Base-by-base conservation (phyloP, 345 rosid genomes). In the Hibiscus tridactylites region DNA sequence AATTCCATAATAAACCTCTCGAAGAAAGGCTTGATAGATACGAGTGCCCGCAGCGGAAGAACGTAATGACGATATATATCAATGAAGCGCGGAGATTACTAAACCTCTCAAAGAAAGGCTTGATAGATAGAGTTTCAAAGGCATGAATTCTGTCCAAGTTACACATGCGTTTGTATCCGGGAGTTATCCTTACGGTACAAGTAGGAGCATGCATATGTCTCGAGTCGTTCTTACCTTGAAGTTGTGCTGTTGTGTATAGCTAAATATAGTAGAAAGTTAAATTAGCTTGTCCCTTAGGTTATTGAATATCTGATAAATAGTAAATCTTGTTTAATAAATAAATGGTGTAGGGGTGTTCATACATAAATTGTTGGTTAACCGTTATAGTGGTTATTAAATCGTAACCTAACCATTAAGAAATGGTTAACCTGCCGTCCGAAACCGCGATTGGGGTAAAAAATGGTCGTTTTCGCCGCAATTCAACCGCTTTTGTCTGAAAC, bases 1-100 rank as follows among this genome's bases (percentile, higher is more conserved):
- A 82, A 90, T 82, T 92, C 98, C 46, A 85, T 92, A 13, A 77
- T 52, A 61, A 92, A 94, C 74, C 93, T 94, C 59, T 85, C 91
- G 11, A 82, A 74, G 57, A 82, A 88, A 73, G 53, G 82, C 49
- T 78, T 94, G 72, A 88, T 94, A 74, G 74, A 86, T 46, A 3
- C 62, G 15, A 2, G 15, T 0, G 13, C 0, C 29, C 66, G 5
- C 19, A 2, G 10, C 5, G 26, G 39, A 71, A 21, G 52, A 71
- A 15, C 19, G 11, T 35, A 21, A 21, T 21, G 24, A 21, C 24
- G 24, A 21, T 21, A 21, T 21, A 21, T 21, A 21, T 21, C 24
- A 21, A 21, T 21, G 24, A 21, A 21, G 24, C 24, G 1, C 24
- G 24, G 24, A 21, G 24, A 21, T 21, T 91, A 13, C 76, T 52